phyloP scores from a whole-genome alignment of 768 basidiomycete genomes.

The Hebeloma cylindrosporum region DNA sequence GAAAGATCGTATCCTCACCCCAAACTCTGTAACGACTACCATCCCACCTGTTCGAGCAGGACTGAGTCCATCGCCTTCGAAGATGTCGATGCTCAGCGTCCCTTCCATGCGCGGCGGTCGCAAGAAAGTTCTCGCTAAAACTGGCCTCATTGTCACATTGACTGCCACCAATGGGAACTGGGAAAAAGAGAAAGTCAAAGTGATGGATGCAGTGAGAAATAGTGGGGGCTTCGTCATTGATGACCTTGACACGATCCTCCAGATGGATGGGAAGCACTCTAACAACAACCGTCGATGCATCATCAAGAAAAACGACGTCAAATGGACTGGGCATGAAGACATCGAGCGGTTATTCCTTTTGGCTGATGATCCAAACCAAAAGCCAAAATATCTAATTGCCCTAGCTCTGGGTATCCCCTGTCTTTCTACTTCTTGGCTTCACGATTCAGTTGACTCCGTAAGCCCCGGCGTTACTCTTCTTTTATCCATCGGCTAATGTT shows the following conservation, averaged over 20 bases:
- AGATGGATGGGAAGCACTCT: conserved; percentile 52
- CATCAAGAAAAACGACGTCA: conserved; percentile 47
- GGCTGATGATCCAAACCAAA: conserved; percentile 64
- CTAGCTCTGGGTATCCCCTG: conserved; percentile 88
- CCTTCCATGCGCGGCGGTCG: conserved; percentile 31
- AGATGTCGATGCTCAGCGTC: conserved; percentile 39
- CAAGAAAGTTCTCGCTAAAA: conserved; percentile 43
- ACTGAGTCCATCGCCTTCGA: conserved; percentile 51
- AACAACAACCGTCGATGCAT: conserved; percentile 51
- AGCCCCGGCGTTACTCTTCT: conserved; percentile 13
- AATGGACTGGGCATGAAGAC: conserved; percentile 41
- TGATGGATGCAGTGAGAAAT: conserved; percentile 44
- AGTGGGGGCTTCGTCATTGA: conserved; percentile 61
- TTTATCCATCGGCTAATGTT: conserved; percentile 1
- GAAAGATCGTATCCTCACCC: conserved; percentile 49
- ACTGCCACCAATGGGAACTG: conserved; percentile 35
- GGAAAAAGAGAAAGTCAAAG: conserved; percentile 41
- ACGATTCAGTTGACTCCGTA: conserved; percentile 35
- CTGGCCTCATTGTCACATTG: conserved; percentile 62
- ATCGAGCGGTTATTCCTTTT: conserved; percentile 63
- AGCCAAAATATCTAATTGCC: conserved; percentile 79
- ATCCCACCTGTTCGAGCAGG: conserved; percentile 35
- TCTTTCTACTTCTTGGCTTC: conserved; percentile 58
- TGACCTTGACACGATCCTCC: conserved; percentile 58
- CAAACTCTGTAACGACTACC: conserved; percentile 43